Percentiles rank a stretch among this genome's conserved stretches.
These are phyloP conservation scores for Pseudogymnoascus verrucosus DNA, from an alignment of 2,329 filamentous ascomycete genomes.

Conservation along the genomic window DNA sequence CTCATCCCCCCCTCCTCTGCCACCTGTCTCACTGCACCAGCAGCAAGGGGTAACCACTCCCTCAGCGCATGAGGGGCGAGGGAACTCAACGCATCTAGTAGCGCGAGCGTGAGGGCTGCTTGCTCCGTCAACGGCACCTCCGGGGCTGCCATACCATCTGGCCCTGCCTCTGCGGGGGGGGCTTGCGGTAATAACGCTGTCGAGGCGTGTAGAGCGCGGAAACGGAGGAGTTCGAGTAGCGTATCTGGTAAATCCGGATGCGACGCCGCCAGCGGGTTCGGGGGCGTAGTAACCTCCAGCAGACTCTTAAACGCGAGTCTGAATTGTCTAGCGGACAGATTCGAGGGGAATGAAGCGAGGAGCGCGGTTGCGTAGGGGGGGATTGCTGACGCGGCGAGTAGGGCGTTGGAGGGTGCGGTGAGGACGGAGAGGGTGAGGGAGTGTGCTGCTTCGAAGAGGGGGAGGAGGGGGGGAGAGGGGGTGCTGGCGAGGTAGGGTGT, in stretches of 20 bases:
- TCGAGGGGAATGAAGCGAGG: slow-evolving; percentile 58
- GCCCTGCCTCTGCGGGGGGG: slow-evolving; percentile 15
- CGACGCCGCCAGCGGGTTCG: slow-evolving; percentile 50
- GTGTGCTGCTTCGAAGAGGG: slow-evolving; percentile 66
- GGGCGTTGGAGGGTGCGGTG: slow-evolving; percentile 54
- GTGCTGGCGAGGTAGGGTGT: slow-evolving; percentile 57
- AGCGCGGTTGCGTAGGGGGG: slow-evolving; percentile 62
- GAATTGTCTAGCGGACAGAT: slow-evolving; percentile 61
- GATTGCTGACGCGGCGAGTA: slow-evolving; percentile 51
- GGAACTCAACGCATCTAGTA: slow-evolving; percentile 57
- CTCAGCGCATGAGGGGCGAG: slow-evolving; percentile 51
- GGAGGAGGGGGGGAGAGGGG: slow-evolving; percentile 37
- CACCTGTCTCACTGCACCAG: slow-evolving; percentile 45
- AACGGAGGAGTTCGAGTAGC: slow-evolving; percentile 55
- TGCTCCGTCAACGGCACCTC: slow-evolving; percentile 46
- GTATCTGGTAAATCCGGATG: slow-evolving; percentile 58
- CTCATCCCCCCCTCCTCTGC: slow-evolving; percentile 49
- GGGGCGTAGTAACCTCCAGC: slow-evolving; percentile 57
- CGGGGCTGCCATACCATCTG: slow-evolving; percentile 23
- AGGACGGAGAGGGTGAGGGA: slow-evolving; percentile 62
- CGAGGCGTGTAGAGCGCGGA: slow-evolving; percentile 49
- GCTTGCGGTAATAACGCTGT: slow-evolving; percentile 31
- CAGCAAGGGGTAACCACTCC: slow-evolving; percentile 58
- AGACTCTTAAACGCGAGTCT: slow-evolving; percentile 62
- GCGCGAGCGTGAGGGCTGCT: slow-evolving; percentile 53